phyloP scores from a whole-genome alignment of 805 yeast genomes.

The Wickerhamomyces chambardii region DNA sequence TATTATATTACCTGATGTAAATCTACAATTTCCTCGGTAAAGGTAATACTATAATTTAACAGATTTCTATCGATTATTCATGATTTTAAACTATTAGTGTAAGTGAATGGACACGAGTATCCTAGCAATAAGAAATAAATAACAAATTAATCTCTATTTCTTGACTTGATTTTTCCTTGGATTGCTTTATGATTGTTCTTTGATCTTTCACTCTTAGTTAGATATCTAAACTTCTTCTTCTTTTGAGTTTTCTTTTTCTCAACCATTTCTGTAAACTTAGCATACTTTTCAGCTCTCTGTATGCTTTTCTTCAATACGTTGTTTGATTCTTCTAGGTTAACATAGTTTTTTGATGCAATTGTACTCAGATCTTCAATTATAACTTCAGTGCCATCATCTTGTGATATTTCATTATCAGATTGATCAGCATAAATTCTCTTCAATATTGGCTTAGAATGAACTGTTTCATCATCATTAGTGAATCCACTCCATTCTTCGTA shows the following conservation, averaged over 20 bases:
- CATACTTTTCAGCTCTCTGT: conserved; percentile 76
- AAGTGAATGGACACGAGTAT: too few species aligned
- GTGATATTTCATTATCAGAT: conserved; percentile 19
- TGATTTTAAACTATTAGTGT: too few species aligned
- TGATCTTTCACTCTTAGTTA: conserved; percentile 73
- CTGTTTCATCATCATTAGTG: conserved; percentile 17
- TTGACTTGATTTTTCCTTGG: conserved; percentile 24
- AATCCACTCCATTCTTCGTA: conserved; percentile 32
- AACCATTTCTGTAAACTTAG: conserved; percentile 32
- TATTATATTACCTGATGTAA: too few species aligned
- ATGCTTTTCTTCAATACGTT: conserved; percentile 69
- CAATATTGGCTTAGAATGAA: conserved; percentile 12
- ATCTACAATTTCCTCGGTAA: too few species aligned
- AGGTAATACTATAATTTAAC: too few species aligned
- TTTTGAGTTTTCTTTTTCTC: conserved; percentile 22
- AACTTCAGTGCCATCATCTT: conserved; percentile 32
- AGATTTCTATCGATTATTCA: too few species aligned
- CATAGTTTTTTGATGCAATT: conserved; percentile 58
- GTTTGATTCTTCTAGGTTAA: conserved; percentile 58
- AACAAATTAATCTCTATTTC: conserved; percentile 2
- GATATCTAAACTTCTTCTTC: conserved; percentile 82
- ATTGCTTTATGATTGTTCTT: conserved; percentile 40
- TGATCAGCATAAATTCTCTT: conserved; percentile 19
- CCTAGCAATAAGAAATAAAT: too few species aligned
- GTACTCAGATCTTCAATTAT: conserved; percentile 40